Evolutionary conservation across 208 protist genomes (phyloP), one percentile per base, ranked within the genome.

Genomic region (Wallacemonas collosoma): DNA sequence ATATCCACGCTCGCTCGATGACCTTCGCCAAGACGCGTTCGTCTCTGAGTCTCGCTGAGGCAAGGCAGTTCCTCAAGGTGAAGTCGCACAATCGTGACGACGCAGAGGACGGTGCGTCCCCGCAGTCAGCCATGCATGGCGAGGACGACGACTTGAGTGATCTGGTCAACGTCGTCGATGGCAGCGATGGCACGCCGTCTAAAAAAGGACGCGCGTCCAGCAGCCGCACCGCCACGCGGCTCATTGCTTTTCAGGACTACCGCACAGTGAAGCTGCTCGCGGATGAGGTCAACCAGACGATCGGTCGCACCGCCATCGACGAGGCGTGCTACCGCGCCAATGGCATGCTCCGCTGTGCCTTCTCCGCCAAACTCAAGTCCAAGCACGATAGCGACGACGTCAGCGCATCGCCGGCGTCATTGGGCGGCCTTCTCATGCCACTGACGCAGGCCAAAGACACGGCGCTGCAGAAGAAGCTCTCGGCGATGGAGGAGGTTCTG

Each of bases 291-390:
- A 95, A 95, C 61, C 77, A 86, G 51, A 87, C 85, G 1, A 57
- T 95, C 12, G 87, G 87, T 26, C 74, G 76, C 5, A 82, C 82
- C 17, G 58, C 93, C 3, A 82, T 95, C 35, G 90, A 95, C 75
- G 75, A 76, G 62, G 80, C 77, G 45, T 93, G 87, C 78, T 95
- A 95, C 71, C 83, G 90, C 15, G 68, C 69, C 4, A 80, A 87
- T 66, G 90, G 87, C 60, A 91, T 92, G 90, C 78, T 95, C 75
- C 90, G 90, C 53, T 93, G 87, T 71, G 90, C 87, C 39, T 95
- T 83, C 68, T 91, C 81, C 64, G 73, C 71, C 26, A 95, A 95
- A 66, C 53, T 92, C 26, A 51, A 79, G 38, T 80, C 74, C 12
- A 50, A 41, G 11, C 71, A 77, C 48, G 51, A 68, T 26, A 41